Base-by-base conservation (phyloP, 2,329 filamentous ascomycete species). In the Colletotrichum tofieldiae region DNA sequence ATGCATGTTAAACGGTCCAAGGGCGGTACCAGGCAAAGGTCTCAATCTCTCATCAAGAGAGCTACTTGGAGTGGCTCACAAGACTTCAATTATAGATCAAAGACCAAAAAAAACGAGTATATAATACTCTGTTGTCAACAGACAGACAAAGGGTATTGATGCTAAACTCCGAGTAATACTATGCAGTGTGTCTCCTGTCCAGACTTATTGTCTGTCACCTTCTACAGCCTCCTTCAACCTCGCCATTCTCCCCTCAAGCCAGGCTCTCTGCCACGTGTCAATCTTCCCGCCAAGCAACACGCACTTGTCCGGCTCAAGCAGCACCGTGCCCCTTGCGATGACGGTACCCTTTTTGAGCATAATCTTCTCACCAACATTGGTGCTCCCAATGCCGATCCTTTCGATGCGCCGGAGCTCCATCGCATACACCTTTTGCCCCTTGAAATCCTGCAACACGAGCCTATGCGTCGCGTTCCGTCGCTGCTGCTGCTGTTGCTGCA, bases 271-370 rank as follows among this genome's bases (percentile, higher is more conserved):
- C 86, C 95, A 90, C 0, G 85, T 86, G 66, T 98, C 95, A 55
- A 98, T 88, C 83, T 94, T 97, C 0, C 96, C 96, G 2, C 96
- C 96, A n/a, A 98, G 82, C 2, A 97, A 79, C n/a, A 89, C 87
- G 65, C 91, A 92, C 68, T 82, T 90, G 2, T 84, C 84, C 1
- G 94, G 91, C 74, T 94, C 92, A 26, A 99, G 84, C 81, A 98
- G 83, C n/a, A 97, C 78, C 61, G 93, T 88, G 0, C 95, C 96
- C 67, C 96, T 87, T 6, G 93, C 90, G 3, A 97, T 90, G 7
- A 90, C 86, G 3, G 87, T 86, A 6, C 89, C 87, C 74, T 90
- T 86, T 75, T 86, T 90, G 60, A 99, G 81, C 51, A 98, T 77
- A 32, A 98, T 78, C 84, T 99, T 99, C 76, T 92, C 88, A 2